Conservation (phyloP, 331 rosid species). For the Pyracantha coccinea region DNA sequence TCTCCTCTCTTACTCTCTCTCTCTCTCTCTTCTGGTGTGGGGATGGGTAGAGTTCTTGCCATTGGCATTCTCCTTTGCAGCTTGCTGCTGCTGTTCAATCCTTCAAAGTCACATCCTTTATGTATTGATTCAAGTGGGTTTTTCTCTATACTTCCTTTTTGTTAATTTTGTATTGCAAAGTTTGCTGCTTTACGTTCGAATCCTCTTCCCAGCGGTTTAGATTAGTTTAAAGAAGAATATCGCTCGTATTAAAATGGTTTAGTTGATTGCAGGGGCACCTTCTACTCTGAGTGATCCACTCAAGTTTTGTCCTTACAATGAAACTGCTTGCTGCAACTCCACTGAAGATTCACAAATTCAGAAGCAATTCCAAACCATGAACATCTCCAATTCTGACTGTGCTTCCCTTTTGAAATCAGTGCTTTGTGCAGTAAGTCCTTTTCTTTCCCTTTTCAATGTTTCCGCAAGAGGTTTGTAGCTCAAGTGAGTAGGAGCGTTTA, state of each 20-base stretch:
- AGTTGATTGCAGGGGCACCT: conserved; percentile 47
- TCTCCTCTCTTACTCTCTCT: neutral
- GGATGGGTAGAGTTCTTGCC: conserved; percentile 43
- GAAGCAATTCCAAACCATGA: conserved; percentile 60
- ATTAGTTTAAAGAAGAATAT: neutral
- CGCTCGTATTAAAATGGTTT: conserved; percentile 11
- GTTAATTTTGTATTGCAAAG: neutral
- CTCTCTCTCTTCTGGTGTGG: conserved; percentile 13
- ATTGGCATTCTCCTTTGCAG: conserved; percentile 30
- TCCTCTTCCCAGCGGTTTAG: neutral
- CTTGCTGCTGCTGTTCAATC: conserved; percentile 44
- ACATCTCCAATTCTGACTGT: conserved; percentile 55
- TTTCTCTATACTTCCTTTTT: neutral
- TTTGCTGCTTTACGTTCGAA: neutral
- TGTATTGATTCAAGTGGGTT: conserved; percentile 69
- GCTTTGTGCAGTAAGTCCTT: conserved; percentile 64
- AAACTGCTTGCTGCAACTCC: conserved; percentile 73
- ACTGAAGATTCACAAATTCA: conserved; percentile 48
- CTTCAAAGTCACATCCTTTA: conserved; percentile 60
- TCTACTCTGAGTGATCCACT: conserved; percentile 37
- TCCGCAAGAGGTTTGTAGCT: neutral
- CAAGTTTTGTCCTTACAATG: conserved; percentile 64
- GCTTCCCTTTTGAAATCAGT: conserved; percentile 63
- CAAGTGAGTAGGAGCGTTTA: neutral
- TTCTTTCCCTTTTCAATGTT: neutral